Base-by-base conservation (phyloP, 768 basidiomycete genomes). In the Lactifluus pinguis region DNA sequence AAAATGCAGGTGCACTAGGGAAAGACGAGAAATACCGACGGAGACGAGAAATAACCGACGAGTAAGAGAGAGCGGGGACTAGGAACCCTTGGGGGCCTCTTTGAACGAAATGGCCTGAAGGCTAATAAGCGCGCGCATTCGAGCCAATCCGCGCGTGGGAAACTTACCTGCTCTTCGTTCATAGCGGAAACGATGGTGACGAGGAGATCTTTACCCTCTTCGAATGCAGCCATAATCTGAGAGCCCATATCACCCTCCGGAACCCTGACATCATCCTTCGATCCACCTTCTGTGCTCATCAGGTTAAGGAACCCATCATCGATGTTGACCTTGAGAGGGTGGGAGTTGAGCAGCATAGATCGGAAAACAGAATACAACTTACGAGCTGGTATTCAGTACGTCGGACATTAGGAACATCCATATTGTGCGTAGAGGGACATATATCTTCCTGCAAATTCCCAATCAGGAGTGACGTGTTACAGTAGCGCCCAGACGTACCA, bases 391-490 rank as follows among this genome's bases (percentile, higher is more conserved):
- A 98, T 84, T 99, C 97, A 62, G 77, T 80, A 73, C 95, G 90
- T 52, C 32, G 63, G 72, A 99, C 93, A 77, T 97, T 90, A 74
- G 95, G 95, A 70, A 97, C 95, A 68, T 98, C 95, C 92, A 99
- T 94, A 81, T 99, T 99, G 84, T 99, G 97, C 74, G 95, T 99
- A 72, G 93, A 95, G 69, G 92, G 92, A 68, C 73, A 91, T 75
- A 93, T 90, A 81, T 92, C 91, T 83, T 93, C 91, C 89, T 92
- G 72, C 76, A 64, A 41, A 42, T 19, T 13, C 45, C 29, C 38
- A 36, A 38, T 60, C 57, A 34, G 65, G 54, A 64, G 17, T 52
- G 62, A 61, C n/a, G 34, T 41, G 54, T 15, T 47, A 29, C 15
- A 44, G 13, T 48, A 32, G 34, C 34, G 65, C 47, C 65, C 65